Conservation (phyloP, 1,284 basidiomycete species). For the Marasmius tenuissimus region DNA sequence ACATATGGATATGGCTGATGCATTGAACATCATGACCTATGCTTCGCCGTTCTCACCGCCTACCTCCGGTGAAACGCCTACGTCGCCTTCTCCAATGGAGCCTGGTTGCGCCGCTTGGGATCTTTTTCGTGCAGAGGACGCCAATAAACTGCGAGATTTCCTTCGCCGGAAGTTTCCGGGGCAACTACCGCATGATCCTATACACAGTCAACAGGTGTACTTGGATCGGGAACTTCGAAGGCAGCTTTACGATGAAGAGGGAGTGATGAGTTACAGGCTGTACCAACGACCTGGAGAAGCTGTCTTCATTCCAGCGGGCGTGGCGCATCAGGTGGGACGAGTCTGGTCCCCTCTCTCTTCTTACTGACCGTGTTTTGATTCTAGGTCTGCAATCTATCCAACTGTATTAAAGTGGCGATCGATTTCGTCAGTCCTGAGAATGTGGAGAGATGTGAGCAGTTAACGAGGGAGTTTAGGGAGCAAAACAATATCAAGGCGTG, state of each 20-base stretch:
- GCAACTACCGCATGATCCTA: conserved; percentile 70
- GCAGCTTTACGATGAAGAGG: conserved; percentile 66
- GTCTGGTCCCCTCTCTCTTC: neutral
- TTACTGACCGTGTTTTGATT: conserved; percentile 3
- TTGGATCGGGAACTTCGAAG: conserved; percentile 70
- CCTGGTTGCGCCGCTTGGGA: conserved; percentile 91
- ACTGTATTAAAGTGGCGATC: conserved; percentile 95
- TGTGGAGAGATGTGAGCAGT: conserved; percentile 77
- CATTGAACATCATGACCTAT: conserved; percentile 89
- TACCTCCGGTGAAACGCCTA: neutral
- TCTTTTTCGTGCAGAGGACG: conserved; percentile 82
- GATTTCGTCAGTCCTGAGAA: conserved; percentile 97
- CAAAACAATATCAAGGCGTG: conserved; percentile 85
- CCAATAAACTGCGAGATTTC: conserved; percentile 76
- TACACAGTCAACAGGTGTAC: conserved; percentile 90
- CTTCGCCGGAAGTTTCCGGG: conserved; percentile 46
- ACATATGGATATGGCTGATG: conserved; percentile 97
- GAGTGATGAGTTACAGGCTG: conserved; percentile 79
- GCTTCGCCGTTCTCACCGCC: conserved; percentile 37
- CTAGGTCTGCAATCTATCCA: conserved; percentile 81
- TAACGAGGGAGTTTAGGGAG: conserved; percentile 87
- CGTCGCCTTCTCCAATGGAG: neutral
- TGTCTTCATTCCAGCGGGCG: conserved; percentile 94
- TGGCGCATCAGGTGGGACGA: conserved; percentile 83
- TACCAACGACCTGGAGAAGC: conserved; percentile 93